Conservation (phyloP, 23 red algal species). For the Gracilaria domingensis region DNA sequence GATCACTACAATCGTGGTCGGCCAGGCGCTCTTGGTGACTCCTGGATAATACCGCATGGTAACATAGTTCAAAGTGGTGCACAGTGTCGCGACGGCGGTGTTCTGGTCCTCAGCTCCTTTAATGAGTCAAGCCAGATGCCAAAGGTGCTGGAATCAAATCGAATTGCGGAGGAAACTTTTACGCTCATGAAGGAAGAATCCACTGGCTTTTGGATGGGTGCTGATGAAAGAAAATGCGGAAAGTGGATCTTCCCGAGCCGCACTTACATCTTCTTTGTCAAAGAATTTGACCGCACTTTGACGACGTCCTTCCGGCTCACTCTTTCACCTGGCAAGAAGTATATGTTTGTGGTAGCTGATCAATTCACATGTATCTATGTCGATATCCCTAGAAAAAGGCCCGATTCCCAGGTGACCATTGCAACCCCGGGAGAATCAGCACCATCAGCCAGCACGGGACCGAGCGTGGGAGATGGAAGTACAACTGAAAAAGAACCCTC, state of each 20-base stretch:
- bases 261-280: conserved; percentile 47
- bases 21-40: conserved; percentile 43
- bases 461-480: neutral
- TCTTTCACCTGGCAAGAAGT: conserved; percentile 58
- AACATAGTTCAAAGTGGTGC: conserved; percentile 57
- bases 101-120: conserved; percentile 41
- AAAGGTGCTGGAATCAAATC: conserved; percentile 24
- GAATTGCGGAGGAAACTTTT: conserved; percentile 60
- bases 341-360: conserved; percentile 55
- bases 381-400: conserved; percentile 32
- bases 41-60: conserved; percentile 49
- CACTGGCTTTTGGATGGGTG: conserved; percentile 65
- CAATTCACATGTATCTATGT: conserved; percentile 57
- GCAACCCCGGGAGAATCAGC: neutral
- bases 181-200: conserved; percentile 59
- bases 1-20: conserved; percentile 46
- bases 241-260: conserved; percentile 55
- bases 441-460: neutral
- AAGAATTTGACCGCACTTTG: conserved; percentile 52
- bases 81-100: conserved; percentile 29
- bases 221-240: conserved; percentile 46
- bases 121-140: conserved; percentile 31
- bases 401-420: conserved; percentile 11
- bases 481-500: conserved; percentile 1
- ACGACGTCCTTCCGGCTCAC: conserved; percentile 43